A percentile compares a stretch with the other conserved stretches of the same genome.
These are phyloP conservation scores for Calonectria pteridis DNA, from an alignment of 2,329 filamentous ascomycete species.

Conservation along the genomic window DNA sequence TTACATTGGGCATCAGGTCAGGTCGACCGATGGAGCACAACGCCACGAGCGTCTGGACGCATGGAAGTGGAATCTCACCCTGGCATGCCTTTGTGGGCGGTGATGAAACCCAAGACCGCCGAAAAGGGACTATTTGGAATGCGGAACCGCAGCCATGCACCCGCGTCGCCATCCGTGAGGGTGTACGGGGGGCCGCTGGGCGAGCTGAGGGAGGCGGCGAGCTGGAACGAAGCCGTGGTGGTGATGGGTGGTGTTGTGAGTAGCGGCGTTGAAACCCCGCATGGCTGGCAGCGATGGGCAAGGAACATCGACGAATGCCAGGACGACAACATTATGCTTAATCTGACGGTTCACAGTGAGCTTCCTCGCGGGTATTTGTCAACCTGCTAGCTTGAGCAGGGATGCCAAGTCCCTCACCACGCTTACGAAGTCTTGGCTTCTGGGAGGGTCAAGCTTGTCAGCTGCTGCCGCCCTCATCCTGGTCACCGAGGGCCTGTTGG, in stretches of 20 bases:
- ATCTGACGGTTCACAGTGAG: background rate
- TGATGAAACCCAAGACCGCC: background rate
- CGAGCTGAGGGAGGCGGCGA: background rate
- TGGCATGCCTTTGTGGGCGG: slow-evolving; percentile 7
- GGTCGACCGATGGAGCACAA: background rate
- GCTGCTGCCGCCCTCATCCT: background rate
- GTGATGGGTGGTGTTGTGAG: background rate
- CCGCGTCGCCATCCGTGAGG: background rate
- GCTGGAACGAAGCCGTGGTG: slow-evolving; percentile 7
- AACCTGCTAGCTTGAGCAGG: background rate
- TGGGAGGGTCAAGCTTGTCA: background rate
- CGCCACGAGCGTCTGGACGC: background rate
- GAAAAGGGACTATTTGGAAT: background rate
- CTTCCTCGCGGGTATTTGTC: background rate
- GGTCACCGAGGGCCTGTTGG: background rate
- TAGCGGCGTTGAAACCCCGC: slow-evolving; percentile 16
- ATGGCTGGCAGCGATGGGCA: background rate
- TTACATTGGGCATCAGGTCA: background rate
- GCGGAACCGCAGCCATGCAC: slow-evolving; percentile 21
- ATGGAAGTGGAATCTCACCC: slow-evolving; percentile 23
- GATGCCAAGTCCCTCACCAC: background rate
- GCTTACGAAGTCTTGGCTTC: slow-evolving; percentile 7
- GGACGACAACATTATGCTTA: background rate
- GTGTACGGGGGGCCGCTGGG: background rate
- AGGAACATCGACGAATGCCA: background rate